A percentile compares a stretch with the other conserved stretches of the same genome.
Conservation (phyloP, 2,329 filamentous ascomycete genomes). For the Pseudogymnoascus sp. region DNA sequence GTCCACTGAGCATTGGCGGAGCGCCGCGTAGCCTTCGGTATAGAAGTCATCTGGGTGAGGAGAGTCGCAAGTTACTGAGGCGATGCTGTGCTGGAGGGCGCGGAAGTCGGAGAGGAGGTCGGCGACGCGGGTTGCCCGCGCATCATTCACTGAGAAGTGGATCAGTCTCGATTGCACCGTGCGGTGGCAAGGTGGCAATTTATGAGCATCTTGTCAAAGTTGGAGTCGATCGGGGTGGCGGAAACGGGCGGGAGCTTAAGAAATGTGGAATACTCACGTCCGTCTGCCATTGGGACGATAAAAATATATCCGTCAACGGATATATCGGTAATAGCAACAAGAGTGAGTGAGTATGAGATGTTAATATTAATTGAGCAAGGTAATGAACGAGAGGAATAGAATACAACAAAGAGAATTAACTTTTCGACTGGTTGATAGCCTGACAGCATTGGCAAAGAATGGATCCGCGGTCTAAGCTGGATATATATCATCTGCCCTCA, state of each 20-base stretch:
- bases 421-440: constrained; percentile 7
- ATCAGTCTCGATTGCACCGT: constrained; percentile 13
- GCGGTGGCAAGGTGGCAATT: constrained; percentile 7
- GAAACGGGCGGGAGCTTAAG: constrained; percentile 9
- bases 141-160: constrained; percentile 49
- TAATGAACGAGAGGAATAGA: constrained; percentile 13
- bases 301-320: constrained; percentile 4
- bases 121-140: constrained; percentile 52
- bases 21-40: constrained; percentile 55
- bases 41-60: constrained; percentile 51
- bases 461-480: constrained; percentile 1
- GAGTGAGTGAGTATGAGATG: constrained; percentile 11
- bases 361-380: constrained; percentile 15
- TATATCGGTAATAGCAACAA: not conserved
- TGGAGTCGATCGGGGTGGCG: not conserved
- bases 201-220: not conserved
- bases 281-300: constrained; percentile 25
- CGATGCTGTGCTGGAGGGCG: constrained; percentile 55
- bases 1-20: constrained; percentile 56
- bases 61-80: constrained; percentile 49
- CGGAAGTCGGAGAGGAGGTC: constrained; percentile 57
- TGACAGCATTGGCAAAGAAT: not conserved
- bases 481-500: constrained; percentile 4
- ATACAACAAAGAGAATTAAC: constrained; percentile 9
- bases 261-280: constrained; percentile 23